phyloP scores from a whole-genome alignment of 768 basidiomycete species.

The Leccinum olivaceopallidum region DNA sequence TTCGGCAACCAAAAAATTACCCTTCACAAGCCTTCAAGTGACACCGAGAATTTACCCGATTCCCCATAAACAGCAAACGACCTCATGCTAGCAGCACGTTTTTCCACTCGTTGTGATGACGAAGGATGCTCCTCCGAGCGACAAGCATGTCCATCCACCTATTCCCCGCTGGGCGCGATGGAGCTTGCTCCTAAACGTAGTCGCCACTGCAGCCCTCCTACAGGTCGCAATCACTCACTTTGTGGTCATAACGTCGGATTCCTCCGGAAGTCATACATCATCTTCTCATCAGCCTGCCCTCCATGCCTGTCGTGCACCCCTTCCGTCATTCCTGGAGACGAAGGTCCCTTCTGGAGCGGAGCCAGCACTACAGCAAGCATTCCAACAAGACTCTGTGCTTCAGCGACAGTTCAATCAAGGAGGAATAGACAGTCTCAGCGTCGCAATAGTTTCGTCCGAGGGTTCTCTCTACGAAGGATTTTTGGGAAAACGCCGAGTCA shows the following conservation, averaged over 20 bases:
- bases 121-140: background rate
- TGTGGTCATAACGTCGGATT: background rate
- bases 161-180: constrained; percentile 17
- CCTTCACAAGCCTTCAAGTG: background rate
- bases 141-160: background rate
- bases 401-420: constrained; percentile 24
- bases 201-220: constrained; percentile 13
- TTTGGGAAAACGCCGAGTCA: constrained; percentile 45
- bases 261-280: background rate
- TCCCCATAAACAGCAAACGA: background rate
- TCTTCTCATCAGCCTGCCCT: background rate
- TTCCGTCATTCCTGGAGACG: constrained; percentile 18
- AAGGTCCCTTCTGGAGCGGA: constrained; percentile 17
- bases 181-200: constrained; percentile 18
- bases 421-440: constrained; percentile 50
- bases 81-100: background rate
- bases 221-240: background rate
- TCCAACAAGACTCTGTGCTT: constrained; percentile 7
- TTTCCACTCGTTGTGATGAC: background rate
- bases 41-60: background rate
- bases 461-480: constrained; percentile 47
- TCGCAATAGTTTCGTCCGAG: constrained; percentile 47
- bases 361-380: constrained; percentile 6
- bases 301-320: constrained; percentile 18
- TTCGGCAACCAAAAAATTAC: background rate